Percentiles rank a stretch among this genome's conserved stretches.
These are phyloP conservation scores for Didymella segeticola DNA, from an alignment of 2,329 filamentous ascomycete species.

Conservation along the genomic window DNA sequence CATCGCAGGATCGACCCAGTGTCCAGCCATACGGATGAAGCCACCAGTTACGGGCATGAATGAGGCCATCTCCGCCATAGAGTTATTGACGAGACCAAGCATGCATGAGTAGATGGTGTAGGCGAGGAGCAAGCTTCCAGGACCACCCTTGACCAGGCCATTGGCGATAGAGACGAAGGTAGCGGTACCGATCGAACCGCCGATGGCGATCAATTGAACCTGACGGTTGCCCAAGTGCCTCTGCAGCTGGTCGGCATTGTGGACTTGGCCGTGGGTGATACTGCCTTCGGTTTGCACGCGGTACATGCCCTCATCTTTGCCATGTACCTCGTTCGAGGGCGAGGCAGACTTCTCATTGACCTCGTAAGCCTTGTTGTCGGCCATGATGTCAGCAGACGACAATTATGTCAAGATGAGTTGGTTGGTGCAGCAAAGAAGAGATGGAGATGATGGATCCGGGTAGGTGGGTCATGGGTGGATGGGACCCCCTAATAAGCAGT, in stretches of 20 bases:
- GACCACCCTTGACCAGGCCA: slow-evolving; percentile 56
- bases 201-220: slow-evolving; percentile 44
- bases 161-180: slow-evolving; percentile 66
- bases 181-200: slow-evolving; percentile 44
- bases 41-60: slow-evolving; percentile 67
- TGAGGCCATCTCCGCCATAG: slow-evolving; percentile 67
- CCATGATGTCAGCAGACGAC: slow-evolving; percentile 13
- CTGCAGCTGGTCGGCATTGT: slow-evolving; percentile 36
- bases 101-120: slow-evolving; percentile 62
- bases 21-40: slow-evolving; percentile 67
- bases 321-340: background rate
- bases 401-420: slow-evolving; percentile 2
- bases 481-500: slow-evolving; percentile 2
- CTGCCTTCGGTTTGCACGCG: slow-evolving; percentile 13
- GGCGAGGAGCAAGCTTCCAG: slow-evolving; percentile 62
- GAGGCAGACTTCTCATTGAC: slow-evolving; percentile 17
- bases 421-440: background rate
- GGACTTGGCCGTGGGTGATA: slow-evolving; percentile 12
- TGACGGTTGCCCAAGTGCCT: slow-evolving; percentile 54
- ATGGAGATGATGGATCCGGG: slow-evolving; percentile 11
- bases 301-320: slow-evolving; percentile 18
- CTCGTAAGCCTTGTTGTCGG: slow-evolving; percentile 18
- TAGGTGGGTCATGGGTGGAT: slow-evolving; percentile 1
- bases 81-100: slow-evolving; percentile 67
- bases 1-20: slow-evolving; percentile 63